Percentiles rank a stretch among this genome's conserved stretches.
These are phyloP conservation scores for Solanum virginianum DNA, from an alignment of 257 asterid species.

Conservation along the genomic window DNA sequence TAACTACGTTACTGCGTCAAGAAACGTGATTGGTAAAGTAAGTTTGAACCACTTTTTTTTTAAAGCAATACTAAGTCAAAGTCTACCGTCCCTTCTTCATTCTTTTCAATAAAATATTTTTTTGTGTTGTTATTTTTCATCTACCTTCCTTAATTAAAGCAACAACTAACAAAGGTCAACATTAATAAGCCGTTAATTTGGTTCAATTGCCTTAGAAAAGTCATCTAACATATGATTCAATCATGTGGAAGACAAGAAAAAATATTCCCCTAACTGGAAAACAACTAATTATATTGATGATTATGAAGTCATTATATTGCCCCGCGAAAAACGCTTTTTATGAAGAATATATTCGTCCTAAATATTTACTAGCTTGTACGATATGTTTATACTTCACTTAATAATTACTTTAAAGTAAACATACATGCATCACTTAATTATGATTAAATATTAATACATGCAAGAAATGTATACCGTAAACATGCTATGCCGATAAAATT, in stretches of 20 bases:
- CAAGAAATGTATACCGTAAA: not conserved
- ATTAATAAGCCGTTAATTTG: not conserved
- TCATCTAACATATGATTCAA: not conserved
- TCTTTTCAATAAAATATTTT: not conserved
- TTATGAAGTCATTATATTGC: not conserved
- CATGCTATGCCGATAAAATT: not conserved
- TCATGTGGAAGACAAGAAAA: slow-evolving; percentile 4
- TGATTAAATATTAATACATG: not conserved
- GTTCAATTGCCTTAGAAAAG: not conserved
- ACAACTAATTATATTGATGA: not conserved
- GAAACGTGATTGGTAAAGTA: not conserved
- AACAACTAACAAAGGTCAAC: not conserved
- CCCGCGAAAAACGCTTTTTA: not conserved
- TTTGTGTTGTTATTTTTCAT: not conserved
- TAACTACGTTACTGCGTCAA: not conserved
- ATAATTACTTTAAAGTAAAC: not conserved
- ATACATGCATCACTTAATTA: not conserved
- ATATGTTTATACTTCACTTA: no score
- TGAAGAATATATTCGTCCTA: not conserved
- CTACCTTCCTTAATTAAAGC: not conserved
- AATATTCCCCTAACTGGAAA: not conserved
- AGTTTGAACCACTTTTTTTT: not conserved
- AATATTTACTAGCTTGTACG: no score
- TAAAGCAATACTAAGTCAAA: not conserved
- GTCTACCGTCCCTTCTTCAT: not conserved